Evolutionary conservation across 202 grass and related monocot species (phyloP).

Genomic region (Musa balbisiana): DNA sequence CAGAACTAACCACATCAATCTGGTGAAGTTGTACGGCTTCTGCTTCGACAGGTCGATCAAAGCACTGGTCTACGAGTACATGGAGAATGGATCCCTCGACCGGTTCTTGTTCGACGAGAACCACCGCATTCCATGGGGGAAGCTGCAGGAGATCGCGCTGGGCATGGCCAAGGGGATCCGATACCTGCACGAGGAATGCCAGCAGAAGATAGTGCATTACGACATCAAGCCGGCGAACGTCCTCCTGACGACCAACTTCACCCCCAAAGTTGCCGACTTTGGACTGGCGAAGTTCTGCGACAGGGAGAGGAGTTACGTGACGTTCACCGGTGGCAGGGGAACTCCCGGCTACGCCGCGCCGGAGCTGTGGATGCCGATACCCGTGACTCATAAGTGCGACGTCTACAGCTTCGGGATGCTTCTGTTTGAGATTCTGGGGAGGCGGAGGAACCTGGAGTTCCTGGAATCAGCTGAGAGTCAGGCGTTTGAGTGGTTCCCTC

Average conservation of each 20-base stretch:
- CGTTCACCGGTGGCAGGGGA: not conserved
- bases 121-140: not conserved
- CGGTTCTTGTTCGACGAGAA: not conserved
- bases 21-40: conserved; percentile 15
- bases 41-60: conserved; percentile 1
- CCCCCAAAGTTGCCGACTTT: conserved; percentile 12
- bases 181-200: conserved; percentile 37
- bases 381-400: conserved; percentile 14
- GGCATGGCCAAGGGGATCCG: conserved; percentile 25
- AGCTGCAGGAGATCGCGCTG: conserved; percentile 1
- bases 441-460: not conserved
- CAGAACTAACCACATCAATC: conserved; percentile 13
- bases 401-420: conserved; percentile 16
- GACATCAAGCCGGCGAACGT: conserved; percentile 25
- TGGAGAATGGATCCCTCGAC: conserved; percentile 14
- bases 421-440: conserved; percentile 18
- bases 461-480: conserved; percentile 29
- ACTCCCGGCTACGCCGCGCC: conserved; percentile 10
- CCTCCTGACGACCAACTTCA: conserved; percentile 4
- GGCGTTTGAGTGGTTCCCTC: conserved; percentile 67
- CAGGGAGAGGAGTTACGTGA: not conserved
- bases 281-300: conserved; percentile 12
- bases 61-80: conserved; percentile 19
- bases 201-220: conserved; percentile 31
- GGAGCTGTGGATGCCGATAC: conserved; percentile 12